These are phyloP conservation scores for Dactylonectria macrodidyma DNA, from an alignment of 2,329 filamentous ascomycete species.

Conservation along the genomic window DNA sequence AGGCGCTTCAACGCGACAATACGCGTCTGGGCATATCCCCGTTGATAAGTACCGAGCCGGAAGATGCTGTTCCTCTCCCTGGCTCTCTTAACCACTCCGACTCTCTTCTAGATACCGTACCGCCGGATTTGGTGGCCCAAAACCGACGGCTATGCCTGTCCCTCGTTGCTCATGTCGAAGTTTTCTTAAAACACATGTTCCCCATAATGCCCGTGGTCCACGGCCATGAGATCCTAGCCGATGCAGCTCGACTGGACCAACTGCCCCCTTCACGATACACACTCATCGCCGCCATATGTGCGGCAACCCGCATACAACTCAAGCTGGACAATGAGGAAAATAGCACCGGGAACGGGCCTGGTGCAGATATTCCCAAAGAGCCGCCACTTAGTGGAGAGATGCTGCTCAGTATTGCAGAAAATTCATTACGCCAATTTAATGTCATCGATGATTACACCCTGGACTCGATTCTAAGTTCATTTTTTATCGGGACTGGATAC, in stretches of 20 bases:
- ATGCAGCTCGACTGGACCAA: neutral
- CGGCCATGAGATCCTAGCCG: neutral
- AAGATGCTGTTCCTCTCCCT: too few relatives aligned
- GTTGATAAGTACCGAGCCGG: too few relatives aligned
- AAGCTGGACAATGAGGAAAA: neutral
- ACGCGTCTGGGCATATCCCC: too few relatives aligned
- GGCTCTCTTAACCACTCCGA: too few relatives aligned
- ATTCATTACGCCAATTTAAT: neutral
- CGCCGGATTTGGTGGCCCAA: neutral
- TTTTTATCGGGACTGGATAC: constrained; percentile 43
- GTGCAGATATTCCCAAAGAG: neutral
- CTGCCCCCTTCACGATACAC: neutral
- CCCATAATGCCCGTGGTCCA: neutral
- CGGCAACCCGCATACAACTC: neutral
- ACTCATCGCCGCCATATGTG: neutral
- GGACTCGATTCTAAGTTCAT: constrained; percentile 40
- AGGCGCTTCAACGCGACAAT: too few relatives aligned
- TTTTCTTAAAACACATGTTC: neutral
- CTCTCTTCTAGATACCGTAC: too few relatives aligned
- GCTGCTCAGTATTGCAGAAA: neutral
- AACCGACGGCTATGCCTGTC: neutral
- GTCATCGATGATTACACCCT: constrained; percentile 22
- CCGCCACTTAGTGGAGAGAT: neutral
- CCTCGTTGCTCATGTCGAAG: neutral
- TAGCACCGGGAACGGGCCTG: neutral